Evolutionary conservation across 148 eudicot genomes (phyloP).

Genomic region (Limonium bicolor): DNA sequence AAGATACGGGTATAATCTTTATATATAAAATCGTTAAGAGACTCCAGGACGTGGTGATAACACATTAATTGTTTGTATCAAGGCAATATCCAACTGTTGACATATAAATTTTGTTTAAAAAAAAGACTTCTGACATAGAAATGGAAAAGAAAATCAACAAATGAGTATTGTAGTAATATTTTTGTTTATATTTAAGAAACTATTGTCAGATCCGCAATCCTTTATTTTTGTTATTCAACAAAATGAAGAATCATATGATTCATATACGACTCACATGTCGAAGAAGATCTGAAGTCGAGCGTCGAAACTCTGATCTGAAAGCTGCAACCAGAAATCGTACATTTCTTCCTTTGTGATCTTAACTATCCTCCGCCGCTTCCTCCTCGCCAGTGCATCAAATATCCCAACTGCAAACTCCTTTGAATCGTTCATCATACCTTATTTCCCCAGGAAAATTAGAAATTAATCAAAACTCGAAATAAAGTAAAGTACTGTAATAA

Average conservation of each 20-base stretch:
- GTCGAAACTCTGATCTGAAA: conserved; percentile 86
- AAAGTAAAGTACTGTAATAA: not conserved
- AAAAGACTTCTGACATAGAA: not conserved
- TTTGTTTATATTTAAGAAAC: no score
- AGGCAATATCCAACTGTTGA: no score
- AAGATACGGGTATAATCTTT: no score
- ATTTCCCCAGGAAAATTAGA: not conserved
- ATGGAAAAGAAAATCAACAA: not conserved
- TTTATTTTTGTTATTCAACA: not conserved
- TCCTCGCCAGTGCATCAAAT: conserved; percentile 74
- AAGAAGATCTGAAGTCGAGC: conserved; percentile 98
- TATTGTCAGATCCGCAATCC: not conserved
- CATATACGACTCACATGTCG: conserved; percentile 44
- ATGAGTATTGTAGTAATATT: no score
- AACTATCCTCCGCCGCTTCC: conserved; percentile 45
- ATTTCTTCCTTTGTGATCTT: conserved; percentile 61
- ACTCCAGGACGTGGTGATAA: no score
- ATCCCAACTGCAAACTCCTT: conserved; percentile 87
- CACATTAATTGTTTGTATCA: no score
- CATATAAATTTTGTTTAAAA: no score
- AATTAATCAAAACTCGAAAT: not conserved
- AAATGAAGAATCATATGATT: not conserved
- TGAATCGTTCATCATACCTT: conserved; percentile 91
- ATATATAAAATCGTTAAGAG: no score
- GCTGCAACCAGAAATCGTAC: conserved; percentile 85